Conservation (phyloP, 176 grass and related monocot genomes). For the bread wheat (Triticum aestivum) region IWGSC_CS_RefSeq_v2.1 NC_057804.1:133204939-133205438, state of each 20-base stretch:
- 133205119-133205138: constrained; percentile 26
- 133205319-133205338: constrained; percentile 69
- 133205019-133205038: constrained; percentile 19
- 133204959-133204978: background rate
- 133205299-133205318: constrained; percentile 90
- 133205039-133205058: background rate
- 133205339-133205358: constrained; percentile 91
- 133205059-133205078: background rate
- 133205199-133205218: constrained; percentile 23
- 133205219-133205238: constrained; percentile 92
- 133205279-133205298: constrained; percentile 97
- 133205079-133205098: background rate
- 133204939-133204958: background rate
- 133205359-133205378: constrained; percentile 46
- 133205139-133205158: constrained; percentile 3
- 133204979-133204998: background rate
- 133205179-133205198: constrained; percentile 19
- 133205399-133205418: constrained; percentile 1
- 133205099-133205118: constrained; percentile 11
- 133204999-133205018: background rate
- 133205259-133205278: constrained; percentile 98
- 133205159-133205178: background rate
- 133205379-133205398: background rate
- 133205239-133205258: constrained; percentile 99
- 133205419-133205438: constrained; percentile 5